Evolutionary conservation across 805 yeast genomes (phyloP), one percentile per base, ranked within the genome.

Genomic region (Metschnikowia bowlesiae): DNA sequence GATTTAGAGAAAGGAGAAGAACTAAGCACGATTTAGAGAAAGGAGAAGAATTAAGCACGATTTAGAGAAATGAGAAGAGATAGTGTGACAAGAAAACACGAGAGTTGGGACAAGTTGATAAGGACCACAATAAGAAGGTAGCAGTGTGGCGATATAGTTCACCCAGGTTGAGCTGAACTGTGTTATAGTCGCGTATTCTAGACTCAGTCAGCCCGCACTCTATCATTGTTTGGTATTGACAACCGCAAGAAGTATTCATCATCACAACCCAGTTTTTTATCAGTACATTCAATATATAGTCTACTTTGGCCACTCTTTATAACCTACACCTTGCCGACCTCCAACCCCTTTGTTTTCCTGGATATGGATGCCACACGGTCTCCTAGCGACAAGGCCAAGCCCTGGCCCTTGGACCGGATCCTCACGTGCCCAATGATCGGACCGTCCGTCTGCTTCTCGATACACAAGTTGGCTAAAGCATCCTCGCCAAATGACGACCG

Each of bases 361-460:
- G 92, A 86, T 66, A 89, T 81, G 48, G 88, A 76, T 47, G 97
- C 96, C 48, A 92, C 94, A 61, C 90, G 82, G 63, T 94, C 98
- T 55, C 99, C 99, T 60, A 95, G 76, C 2, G 96, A 85, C 55
- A 95, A 75, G 7, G 99, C 99, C 57, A 95, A 78, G 5, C 99
- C 99, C 75, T 95, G 98, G 22, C 97, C 96, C 80, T 92, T 91
- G 14, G 97, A 87, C 71, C 99, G 83, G 62, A 94, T 91, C 72
- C 99, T 84, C 42, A 91, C 96, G 64, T 91, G 96, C 8, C 99
- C 99, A 52, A 87, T 81, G 50, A 90, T 84, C 47, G 85, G 84
- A 9, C 92, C 91, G 51, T 77, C 78, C 8, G 80, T 72, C 54
- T 83, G 82, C 70, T 83, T 84, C 69, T 95, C 99, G 63, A 94